Evolutionary conservation across 2,329 filamentous ascomycete species (phyloP).

Genomic region (Aspergillus sp.): DNA sequence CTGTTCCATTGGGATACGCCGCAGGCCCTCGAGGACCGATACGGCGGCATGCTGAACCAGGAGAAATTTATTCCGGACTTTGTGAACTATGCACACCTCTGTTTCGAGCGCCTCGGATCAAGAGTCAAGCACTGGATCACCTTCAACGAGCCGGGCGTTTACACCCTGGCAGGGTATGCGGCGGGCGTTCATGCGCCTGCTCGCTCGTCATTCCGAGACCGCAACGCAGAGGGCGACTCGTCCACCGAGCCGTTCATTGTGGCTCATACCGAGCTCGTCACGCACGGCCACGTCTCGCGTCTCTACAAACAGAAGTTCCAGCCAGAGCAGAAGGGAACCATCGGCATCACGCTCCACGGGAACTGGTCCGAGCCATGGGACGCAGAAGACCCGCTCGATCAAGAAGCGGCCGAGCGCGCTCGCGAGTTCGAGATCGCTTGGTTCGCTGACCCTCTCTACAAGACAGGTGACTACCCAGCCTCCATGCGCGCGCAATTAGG

Average conservation of each 20-base stretch:
- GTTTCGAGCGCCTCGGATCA: constrained; percentile 68
- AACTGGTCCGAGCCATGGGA: constrained; percentile 77
- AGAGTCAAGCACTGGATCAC: constrained; percentile 83
- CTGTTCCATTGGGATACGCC: constrained; percentile 83
- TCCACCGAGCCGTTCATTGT: constrained; percentile 73
- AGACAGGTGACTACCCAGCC: constrained; percentile 70
- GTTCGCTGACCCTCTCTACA: constrained; percentile 80
- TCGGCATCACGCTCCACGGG: constrained; percentile 79
- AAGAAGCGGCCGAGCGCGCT: constrained; percentile 71
- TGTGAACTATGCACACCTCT: constrained; percentile 71
- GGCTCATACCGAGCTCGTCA: constrained; percentile 73
- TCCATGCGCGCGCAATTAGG: constrained; percentile 80
- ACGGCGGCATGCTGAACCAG: constrained; percentile 74
- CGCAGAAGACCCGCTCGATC: constrained; percentile 65
- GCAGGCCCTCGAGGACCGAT: constrained; percentile 70
- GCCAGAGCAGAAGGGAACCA: constrained; percentile 65
- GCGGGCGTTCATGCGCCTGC: constrained; percentile 74
- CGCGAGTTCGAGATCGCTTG: constrained; percentile 79
- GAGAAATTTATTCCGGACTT: constrained; percentile 75
- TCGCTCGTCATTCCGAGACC: constrained; percentile 68
- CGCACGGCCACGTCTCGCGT: constrained; percentile 73
- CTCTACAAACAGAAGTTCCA: constrained; percentile 77
- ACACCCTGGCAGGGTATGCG: constrained; percentile 72
- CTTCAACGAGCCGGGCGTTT: constrained; percentile 82
- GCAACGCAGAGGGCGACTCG: constrained; percentile 69